These are phyloP conservation scores for Haberlea rhodopensis DNA, from an alignment of 257 asterid species.

Conservation along the genomic window DNA sequence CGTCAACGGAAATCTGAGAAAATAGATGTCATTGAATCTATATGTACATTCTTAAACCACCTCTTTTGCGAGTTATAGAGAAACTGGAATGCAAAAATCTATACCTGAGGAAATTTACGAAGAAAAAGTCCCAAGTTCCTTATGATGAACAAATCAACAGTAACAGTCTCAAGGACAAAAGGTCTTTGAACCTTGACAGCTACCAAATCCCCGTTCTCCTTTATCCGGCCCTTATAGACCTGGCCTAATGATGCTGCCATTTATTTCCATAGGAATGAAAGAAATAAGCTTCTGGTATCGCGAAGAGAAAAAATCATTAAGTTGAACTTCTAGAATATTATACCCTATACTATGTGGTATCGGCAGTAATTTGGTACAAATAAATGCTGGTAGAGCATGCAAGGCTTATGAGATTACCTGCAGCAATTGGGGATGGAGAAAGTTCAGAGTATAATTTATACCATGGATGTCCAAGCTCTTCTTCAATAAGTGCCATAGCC, in stretches of 20 bases:
- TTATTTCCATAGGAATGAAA: conserved; percentile 30
- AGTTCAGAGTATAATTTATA: conserved; percentile 77
- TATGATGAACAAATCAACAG: conserved; percentile 81
- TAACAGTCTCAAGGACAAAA: conserved; percentile 97
- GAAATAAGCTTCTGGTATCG: conserved; percentile 22
- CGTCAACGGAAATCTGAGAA: conserved; percentile 73
- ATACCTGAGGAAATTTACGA: conserved; percentile 93
- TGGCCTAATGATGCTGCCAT: conserved; percentile 97
- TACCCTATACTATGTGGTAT: not conserved
- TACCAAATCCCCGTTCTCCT: conserved; percentile 91
- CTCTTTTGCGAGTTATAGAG: conserved; percentile 21
- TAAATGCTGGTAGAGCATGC: conserved; percentile 4
- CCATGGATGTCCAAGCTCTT: conserved; percentile 99
- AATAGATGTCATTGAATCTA: not conserved
- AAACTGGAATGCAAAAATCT: conserved; percentile 21
- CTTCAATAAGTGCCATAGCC: conserved; percentile 96
- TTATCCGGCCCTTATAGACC: conserved; percentile 94
- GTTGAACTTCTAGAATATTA: conserved; percentile 5
- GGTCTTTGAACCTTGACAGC: conserved; percentile 99
- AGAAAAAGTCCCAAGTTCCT: conserved; percentile 85
- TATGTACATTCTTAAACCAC: not conserved
- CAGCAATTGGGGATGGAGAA: conserved; percentile 96
- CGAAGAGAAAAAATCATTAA: conserved; percentile 7
- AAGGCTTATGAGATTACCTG: conserved; percentile 62
- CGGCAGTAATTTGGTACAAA: conserved; percentile 10